phyloP scores from a whole-genome alignment of 768 basidiomycete genomes.

The Pulveroboletus sp. region DNA sequence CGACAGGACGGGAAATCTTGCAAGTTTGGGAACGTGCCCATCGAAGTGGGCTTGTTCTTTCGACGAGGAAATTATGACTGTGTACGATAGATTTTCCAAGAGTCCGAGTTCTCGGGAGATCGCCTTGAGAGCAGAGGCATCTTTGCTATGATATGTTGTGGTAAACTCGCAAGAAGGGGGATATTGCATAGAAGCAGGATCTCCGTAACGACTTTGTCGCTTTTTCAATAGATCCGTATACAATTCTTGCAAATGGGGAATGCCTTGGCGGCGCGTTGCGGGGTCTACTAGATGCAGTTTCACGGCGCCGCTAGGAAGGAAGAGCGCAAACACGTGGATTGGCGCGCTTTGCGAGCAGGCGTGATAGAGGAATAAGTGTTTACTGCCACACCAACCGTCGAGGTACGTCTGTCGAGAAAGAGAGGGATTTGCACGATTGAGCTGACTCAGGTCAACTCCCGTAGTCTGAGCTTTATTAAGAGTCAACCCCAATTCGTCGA shows the following conservation, averaged over 20 bases:
- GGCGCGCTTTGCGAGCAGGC: constrained; percentile 66
- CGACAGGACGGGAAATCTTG: constrained; percentile 82
- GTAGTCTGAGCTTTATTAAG: constrained; percentile 77
- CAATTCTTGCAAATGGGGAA: constrained; percentile 68
- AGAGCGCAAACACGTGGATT: constrained; percentile 85
- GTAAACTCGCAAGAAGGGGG: constrained; percentile 55
- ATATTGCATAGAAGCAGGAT: constrained; percentile 55
- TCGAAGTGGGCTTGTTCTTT: constrained; percentile 86
- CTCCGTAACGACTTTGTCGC: constrained; percentile 37
- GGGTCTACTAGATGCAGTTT: constrained; percentile 89
- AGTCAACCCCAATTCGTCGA: constrained; percentile 61
- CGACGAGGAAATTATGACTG: constrained; percentile 78
- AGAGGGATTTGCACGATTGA: constrained; percentile 58
- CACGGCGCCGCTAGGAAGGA: constrained; percentile 64
- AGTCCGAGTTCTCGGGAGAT: constrained; percentile 83
- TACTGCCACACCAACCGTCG: constrained; percentile 59
- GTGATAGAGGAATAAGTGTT: constrained; percentile 88
- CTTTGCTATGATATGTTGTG: constrained; percentile 73
- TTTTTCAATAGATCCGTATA: constrained; percentile 64
- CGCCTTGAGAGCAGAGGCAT: constrained; percentile 75
- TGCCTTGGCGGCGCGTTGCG: constrained; percentile 78
- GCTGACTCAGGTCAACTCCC: constrained; percentile 79
- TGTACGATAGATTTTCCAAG: constrained; percentile 66
- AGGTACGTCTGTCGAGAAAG: constrained; percentile 68
- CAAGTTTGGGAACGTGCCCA: constrained; percentile 57